These are phyloP conservation scores for Alisma plantagoaquatica DNA, from an alignment of 106 monocot species.

Conservation along the genomic window DNA sequence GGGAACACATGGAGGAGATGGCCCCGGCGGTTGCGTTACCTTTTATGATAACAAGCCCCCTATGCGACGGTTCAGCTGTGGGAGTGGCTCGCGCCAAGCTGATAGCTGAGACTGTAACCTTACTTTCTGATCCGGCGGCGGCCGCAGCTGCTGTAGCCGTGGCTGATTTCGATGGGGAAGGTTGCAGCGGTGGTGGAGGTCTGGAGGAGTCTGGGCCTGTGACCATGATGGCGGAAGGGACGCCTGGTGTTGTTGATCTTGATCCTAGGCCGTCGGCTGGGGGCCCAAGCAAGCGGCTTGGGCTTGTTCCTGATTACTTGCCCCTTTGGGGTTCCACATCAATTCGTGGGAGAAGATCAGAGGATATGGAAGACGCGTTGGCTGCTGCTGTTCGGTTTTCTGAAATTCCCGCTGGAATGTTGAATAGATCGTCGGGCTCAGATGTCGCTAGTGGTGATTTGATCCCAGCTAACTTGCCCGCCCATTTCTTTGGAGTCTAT, in stretches of 20 bases:
- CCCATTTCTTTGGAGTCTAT: conserved; percentile 10
- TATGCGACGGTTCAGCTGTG: not conserved
- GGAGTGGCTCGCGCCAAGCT: not conserved
- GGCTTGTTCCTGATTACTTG: not conserved
- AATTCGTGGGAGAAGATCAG: conserved; percentile 6
- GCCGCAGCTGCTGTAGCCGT: no score
- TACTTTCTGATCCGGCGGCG: no score
- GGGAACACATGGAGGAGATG: conserved; percentile 2
- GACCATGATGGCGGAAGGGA: conserved; percentile 2
- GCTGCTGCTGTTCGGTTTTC: not conserved
- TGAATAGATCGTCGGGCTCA: no score
- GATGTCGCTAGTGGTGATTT: not conserved
- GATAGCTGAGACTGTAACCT: not conserved
- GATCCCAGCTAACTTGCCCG: not conserved
- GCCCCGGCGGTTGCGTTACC: not conserved
- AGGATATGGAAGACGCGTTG: conserved; percentile 12
- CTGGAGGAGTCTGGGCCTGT: no score
- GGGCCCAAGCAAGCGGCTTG: not conserved
- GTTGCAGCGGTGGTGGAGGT: no score
- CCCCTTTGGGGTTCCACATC: conserved; percentile 5
- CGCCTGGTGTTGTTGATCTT: not conserved
- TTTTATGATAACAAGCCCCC: not conserved
- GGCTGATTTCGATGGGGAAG: no score
- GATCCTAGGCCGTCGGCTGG: not conserved
- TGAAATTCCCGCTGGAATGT: not conserved